Base-by-base conservation (phyloP, 768 basidiomycete species). In the Chlorophyllum brunneum region DNA sequence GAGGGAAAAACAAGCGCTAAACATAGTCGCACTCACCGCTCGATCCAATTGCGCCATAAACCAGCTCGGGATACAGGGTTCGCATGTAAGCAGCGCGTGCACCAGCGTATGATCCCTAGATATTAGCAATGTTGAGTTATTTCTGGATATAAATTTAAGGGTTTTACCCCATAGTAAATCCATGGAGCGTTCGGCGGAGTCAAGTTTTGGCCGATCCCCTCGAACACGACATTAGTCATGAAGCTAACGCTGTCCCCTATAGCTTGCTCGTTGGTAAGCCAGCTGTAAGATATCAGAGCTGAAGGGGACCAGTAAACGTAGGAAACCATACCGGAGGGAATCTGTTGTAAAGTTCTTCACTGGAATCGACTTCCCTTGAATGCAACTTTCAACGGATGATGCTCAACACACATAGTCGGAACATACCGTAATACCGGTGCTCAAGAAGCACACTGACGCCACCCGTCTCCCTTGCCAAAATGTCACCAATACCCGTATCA, bases 1-100 rank as follows among this genome's bases (percentile, higher is more conserved):
- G n/a, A n/a, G n/a, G n/a, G n/a, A n/a, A n/a, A n/a, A n/a, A n/a
- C n/a, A n/a, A n/a, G n/a, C n/a, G n/a, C n/a, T n/a, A n/a, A n/a
- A n/a, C n/a, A n/a, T n/a, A 42, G 26, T 1, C 3, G 16, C 6
- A 59, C 79, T 3, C 56, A 84, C 88, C 92, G 53, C 88, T 91
- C 11, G 87, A 90, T 1, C 92, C 91, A 51, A 97, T 93, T 1
- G 90, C 86, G 18, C 92, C 94, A 65, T 78, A 93, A 3, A 92
- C 87, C 15, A 95, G 73, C 26, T 93, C 82, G 0, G 93, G 92
- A 61, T 92, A 94, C 22, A 94, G 75, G 27, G 90, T 70, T 48
- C 80, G 82, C 87, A 95, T 92, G 61, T 95, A 90, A 0, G 95
- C 95, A 0, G 93, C 86, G 10, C 94, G 84, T 6, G 94, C 95